Base-by-base conservation (phyloP, 192 early-diverging fungal species). In the Cladochytrium replicatum region DNA sequence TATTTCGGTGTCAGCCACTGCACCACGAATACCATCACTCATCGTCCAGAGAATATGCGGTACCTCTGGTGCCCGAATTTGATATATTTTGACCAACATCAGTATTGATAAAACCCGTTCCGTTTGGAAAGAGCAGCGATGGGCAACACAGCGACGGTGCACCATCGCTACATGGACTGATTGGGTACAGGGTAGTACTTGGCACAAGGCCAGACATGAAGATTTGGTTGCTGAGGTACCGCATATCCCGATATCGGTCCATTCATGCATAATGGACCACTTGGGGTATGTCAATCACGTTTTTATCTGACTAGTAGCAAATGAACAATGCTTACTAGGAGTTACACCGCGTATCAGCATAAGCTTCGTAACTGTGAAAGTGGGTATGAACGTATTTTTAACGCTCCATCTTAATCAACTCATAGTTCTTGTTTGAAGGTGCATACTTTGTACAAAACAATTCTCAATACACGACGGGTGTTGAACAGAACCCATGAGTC, bases 21-120 rank as follows among this genome's bases (percentile, higher is more conserved):
- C 15, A 13, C 46, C 29, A 32, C 2, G 51, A 48, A 22, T 26
- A 61, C 23, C 48, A 57, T n/a, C 39, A 60, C 40, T 43, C 50
- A 15, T n/a, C n/a, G 29, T 27, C 25, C 52, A 64, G 61, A 44
- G 68, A 17, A 64, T 66, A 6, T 48, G 11, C 48, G 59, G 9
- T 26, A 43, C 19, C 5, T 29, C n/a, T n/a, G n/a, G n/a, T n/a
- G 7, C 57, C 59, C 3, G 21, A 17, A 1, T 31, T 71, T 21
- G 44, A 58, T 31, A 37, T 71, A 6, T 15, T 45, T 9, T 60
- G 61, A 3, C 32, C 57, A 8, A 69, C 61, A 6, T 40, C 30
- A 19, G 42, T 68, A 3, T 6, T 15, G 6, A 34, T 71, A 23
- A 29, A 6, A n/a, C 39, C n/a, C 34, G 15, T 19, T 45, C 21